Evolutionary conservation across 1,139 yeast genomes (phyloP).

Genomic region (Kazachstania sp.): DNA sequence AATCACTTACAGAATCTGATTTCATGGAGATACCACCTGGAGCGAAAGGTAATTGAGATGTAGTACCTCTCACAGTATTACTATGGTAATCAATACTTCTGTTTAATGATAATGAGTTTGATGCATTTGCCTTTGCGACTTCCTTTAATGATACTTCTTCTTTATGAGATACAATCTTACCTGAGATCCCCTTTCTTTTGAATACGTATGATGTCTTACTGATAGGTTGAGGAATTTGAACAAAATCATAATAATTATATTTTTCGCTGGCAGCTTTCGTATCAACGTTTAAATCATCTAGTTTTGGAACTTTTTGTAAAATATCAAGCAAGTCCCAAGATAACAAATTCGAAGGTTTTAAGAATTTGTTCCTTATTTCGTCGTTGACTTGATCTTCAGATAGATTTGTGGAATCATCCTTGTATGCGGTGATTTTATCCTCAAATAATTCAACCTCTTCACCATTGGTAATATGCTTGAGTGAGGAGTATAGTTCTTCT

Average conservation of each 20-base stretch:
- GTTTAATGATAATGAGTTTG: slow-evolving; percentile 63
- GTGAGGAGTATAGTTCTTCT: slow-evolving; percentile 16
- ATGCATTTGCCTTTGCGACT: slow-evolving; percentile 46
- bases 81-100: slow-evolving; percentile 58
- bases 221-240: slow-evolving; percentile 45
- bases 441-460: slow-evolving; percentile 18
- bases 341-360: slow-evolving; percentile 22
- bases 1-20: slow-evolving; percentile 10
- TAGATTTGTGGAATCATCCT: slow-evolving; percentile 2
- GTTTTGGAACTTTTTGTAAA: slow-evolving; percentile 25
- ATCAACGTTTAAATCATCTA: slow-evolving; percentile 11
- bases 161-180: slow-evolving; percentile 51
- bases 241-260: slow-evolving; percentile 35
- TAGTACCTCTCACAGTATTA: slow-evolving; percentile 58
- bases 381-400: slow-evolving; percentile 5
- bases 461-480: slow-evolving; percentile 18
- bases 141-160: slow-evolving; percentile 50
- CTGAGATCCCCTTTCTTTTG: slow-evolving; percentile 67
- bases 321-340: slow-evolving; percentile 28
- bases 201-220: slow-evolving; percentile 52
- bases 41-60: slow-evolving; percentile 77
- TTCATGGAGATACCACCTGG: slow-evolving; percentile 74
- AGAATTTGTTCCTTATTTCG: slow-evolving; percentile 15
- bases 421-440: slow-evolving; percentile 16
- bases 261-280: slow-evolving; percentile 21